These are phyloP conservation scores for Brassica balearica DNA, from an alignment of 441 rosid species.

Conservation along the genomic window DNA sequence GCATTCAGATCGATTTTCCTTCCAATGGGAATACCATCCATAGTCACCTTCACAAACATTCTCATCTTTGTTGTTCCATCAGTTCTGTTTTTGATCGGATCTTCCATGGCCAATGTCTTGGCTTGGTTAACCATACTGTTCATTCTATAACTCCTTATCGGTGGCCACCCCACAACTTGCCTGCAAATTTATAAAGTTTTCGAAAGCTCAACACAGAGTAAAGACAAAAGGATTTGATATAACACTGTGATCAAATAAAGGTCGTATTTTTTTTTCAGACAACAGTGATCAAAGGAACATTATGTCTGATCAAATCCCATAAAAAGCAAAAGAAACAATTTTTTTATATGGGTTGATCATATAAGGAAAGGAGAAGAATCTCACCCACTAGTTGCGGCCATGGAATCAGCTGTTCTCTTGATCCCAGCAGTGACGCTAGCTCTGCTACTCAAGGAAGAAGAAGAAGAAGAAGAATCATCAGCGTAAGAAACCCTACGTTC, in stretches of 20 bases:
- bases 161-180: conserved; percentile 98
- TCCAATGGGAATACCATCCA: conserved; percentile 92
- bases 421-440: conserved; percentile 60
- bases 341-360: not conserved
- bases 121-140: conserved; percentile 75
- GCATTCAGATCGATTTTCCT: conserved; percentile 83
- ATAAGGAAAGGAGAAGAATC: conserved; percentile 26
- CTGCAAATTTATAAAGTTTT: conserved; percentile 42
- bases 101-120: conserved; percentile 60
- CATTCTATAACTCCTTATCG: conserved; percentile 79
- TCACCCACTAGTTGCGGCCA: conserved; percentile 65
- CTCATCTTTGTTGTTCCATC: conserved; percentile 51
- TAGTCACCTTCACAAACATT: conserved; percentile 84
- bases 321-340: not conserved
- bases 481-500: conserved; percentile 62
- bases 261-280: not conserved
- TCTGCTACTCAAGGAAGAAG: conserved; percentile 59
- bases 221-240: not conserved
- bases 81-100: conserved; percentile 53
- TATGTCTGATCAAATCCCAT: conserved; percentile 12
- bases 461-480: conserved; percentile 58
- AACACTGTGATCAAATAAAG: conserved; percentile 22
- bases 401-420: conserved; percentile 76
- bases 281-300: conserved; percentile 29
- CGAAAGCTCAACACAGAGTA: conserved; percentile 14